A percentile compares a stretch with the other conserved stretches of the same genome.
These are phyloP conservation scores for Calvatia gigantea DNA, from an alignment of 768 basidiomycete genomes.

Conservation along the genomic window DNA sequence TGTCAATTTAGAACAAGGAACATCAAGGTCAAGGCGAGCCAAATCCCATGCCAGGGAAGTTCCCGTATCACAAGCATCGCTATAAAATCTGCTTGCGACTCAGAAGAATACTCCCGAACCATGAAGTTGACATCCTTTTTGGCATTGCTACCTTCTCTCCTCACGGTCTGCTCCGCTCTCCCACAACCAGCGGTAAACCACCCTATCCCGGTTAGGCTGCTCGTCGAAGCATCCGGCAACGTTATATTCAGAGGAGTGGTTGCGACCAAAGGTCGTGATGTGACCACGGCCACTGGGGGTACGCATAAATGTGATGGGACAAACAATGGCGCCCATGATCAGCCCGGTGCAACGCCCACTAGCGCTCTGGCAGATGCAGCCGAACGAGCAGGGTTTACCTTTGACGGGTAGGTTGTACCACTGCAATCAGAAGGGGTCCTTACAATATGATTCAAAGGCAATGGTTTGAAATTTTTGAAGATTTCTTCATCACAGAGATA, in stretches of 20 bases:
- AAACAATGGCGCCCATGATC: conserved; percentile 29
- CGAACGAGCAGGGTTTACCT: conserved; percentile 26
- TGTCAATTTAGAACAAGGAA: too few species aligned
- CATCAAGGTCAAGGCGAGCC: too few species aligned
- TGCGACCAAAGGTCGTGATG: conserved; percentile 36
- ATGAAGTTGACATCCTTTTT: background rate
- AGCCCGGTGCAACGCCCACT: conserved; percentile 38
- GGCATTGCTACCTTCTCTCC: background rate
- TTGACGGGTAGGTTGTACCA: conserved; percentile 33
- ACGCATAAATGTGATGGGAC: conserved; percentile 43
- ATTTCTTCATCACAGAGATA: conserved; percentile 39
- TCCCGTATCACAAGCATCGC: too few species aligned
- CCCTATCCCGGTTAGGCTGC: conserved; percentile 27
- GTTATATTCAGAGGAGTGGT: conserved; percentile 39
- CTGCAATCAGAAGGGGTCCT: background rate
- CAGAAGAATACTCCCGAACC: background rate
- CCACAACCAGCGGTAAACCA: conserved; percentile 9
- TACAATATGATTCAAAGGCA: conserved; percentile 19
- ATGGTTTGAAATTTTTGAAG: conserved; percentile 34
- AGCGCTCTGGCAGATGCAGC: conserved; percentile 43
- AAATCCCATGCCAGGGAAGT: too few species aligned
- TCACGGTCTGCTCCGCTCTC: background rate
- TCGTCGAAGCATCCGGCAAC: conserved; percentile 32
- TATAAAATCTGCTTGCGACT: background rate
- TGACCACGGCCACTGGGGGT: conserved; percentile 34